Evolutionary conservation across 225 moss, liverwort and hornwort species (phyloP), one percentile per base, ranked within the genome.

Genomic region (Marchantia paleacea): DNA sequence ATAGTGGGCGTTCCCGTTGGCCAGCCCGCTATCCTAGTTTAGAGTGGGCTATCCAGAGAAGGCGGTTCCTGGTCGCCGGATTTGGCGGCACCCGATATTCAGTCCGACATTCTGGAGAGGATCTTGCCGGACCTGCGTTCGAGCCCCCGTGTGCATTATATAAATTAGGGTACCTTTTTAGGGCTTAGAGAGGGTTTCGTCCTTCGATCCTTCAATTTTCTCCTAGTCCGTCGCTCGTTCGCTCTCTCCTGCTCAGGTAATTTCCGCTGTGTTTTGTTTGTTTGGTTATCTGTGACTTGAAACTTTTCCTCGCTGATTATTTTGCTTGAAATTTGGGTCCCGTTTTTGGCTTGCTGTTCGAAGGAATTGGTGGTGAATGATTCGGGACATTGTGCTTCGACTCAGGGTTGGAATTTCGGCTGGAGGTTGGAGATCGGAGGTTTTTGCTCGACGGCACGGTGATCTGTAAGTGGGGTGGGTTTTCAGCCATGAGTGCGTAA

Each of bases 401-500:
- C 19, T 39, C 70, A 16, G 19, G 47, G 70, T 6, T 53, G 11
- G 73, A 73, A 73, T 19, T 25, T n/a, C 2, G 16, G 51, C n/a
- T 52, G 52, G 52, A 24, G 19, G 8, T 20, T 7, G 7, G 1
- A 0, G 10, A 22, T 10, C 11, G 52, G 7, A 26, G 26, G n/a
- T n/a, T n/a, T n/a, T n/a, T n/a, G n/a, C n/a, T n/a, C n/a, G n/a
- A n/a, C n/a, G 65, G 7, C 25, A 24, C 65, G 65, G n/a, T 10
- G 26, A 12, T 47, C 30, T 24, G 69, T 1, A 69, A 26, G 3
- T 39, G 39, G 39, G 39, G 39, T 39, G 39, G 39, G 6, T 4
- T n/a, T 69, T 31, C 24, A 69, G 64, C 10, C 25, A 78, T 78
- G 78, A 78, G 49, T 50, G 78, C 47, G 25, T 66, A 53, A 52